Conservation (phyloP, 1,284 basidiomycete species). For the Exsudoporus floridanus region DNA sequence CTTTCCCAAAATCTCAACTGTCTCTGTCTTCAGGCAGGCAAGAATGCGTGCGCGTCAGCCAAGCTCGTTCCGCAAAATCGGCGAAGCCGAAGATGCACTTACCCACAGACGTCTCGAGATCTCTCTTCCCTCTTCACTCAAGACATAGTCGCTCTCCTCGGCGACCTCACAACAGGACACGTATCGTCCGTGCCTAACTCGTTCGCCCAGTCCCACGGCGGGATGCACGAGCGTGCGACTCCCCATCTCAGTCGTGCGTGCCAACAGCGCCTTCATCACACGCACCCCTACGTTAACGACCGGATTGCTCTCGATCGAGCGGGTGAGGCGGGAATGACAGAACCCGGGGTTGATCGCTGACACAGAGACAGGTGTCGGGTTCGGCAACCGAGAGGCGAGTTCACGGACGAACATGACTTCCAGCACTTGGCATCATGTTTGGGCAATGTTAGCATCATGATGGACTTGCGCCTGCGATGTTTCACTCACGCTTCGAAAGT, state of each 20-base stretch:
- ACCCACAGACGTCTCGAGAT: constrained; percentile 33
- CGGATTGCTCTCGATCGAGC: constrained; percentile 14
- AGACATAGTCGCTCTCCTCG: constrained; percentile 29
- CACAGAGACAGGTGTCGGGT: constrained; percentile 33
- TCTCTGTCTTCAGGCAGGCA: constrained; percentile 21
- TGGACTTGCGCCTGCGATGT: not conserved
- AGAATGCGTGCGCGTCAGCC: constrained; percentile 3
- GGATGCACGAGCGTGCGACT: constrained; percentile 32
- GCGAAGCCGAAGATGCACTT: not conserved
- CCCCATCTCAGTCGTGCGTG: constrained; percentile 33
- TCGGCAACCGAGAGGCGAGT: constrained; percentile 33
- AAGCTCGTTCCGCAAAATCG: not conserved
- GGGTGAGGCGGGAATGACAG: constrained; percentile 31
- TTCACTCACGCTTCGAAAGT: constrained; percentile 36
- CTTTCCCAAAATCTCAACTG: constrained; percentile 23
- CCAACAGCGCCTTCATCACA: constrained; percentile 20
- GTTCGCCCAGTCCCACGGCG: constrained; percentile 22
- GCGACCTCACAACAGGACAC: constrained; percentile 26
- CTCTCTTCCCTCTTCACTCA: constrained; percentile 30
- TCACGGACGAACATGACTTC: constrained; percentile 35
- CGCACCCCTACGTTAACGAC: not conserved
- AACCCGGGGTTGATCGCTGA: constrained; percentile 39
- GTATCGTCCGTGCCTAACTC: constrained; percentile 29
- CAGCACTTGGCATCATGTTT: constrained; percentile 20
- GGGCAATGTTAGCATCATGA: not conserved